phyloP scores from a whole-genome alignment of 306 rosid species.

The Gillenia trifoliata region DNA sequence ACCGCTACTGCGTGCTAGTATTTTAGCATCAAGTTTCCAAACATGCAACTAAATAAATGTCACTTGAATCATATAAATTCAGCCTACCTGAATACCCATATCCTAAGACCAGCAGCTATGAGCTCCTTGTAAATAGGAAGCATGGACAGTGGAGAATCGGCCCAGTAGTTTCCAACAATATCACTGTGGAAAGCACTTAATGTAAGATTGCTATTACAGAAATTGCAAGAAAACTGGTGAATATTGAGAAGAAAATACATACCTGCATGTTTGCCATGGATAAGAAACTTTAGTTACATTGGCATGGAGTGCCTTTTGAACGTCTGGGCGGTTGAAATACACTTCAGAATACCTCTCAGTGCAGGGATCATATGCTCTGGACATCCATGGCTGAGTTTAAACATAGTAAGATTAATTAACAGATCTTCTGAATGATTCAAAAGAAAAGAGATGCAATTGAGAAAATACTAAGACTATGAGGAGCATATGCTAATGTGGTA shows the following conservation, averaged over 20 bases:
- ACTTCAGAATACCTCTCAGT: constrained; percentile 67
- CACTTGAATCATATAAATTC: background rate
- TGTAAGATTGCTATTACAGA: constrained; percentile 6
- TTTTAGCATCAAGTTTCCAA: constrained; percentile 6
- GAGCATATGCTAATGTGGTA: constrained; percentile 1
- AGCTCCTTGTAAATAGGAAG: constrained; percentile 88
- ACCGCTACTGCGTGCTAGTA: too few relatives aligned
- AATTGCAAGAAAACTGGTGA: constrained; percentile 4
- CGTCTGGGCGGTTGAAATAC: constrained; percentile 87
- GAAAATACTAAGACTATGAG: background rate
- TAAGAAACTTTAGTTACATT: constrained; percentile 73
- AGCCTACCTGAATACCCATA: constrained; percentile 87
- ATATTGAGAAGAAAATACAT: constrained; percentile 7
- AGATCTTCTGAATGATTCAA: background rate
- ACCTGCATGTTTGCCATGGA: constrained; percentile 92
- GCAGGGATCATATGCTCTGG: constrained; percentile 92
- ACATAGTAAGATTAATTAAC: constrained; percentile 9
- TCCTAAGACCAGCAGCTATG: constrained; percentile 61
- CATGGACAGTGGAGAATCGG: constrained; percentile 87
- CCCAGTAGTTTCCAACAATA: constrained; percentile 72
- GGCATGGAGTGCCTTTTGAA: constrained; percentile 92
- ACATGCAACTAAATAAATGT: constrained; percentile 1
- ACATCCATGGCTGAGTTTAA: constrained; percentile 90
- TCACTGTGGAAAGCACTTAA: constrained; percentile 43
- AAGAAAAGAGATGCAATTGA: background rate